phyloP scores from a whole-genome alignment of 2,329 filamentous ascomycete genomes.

The Orbilia brochopaga region DNA sequence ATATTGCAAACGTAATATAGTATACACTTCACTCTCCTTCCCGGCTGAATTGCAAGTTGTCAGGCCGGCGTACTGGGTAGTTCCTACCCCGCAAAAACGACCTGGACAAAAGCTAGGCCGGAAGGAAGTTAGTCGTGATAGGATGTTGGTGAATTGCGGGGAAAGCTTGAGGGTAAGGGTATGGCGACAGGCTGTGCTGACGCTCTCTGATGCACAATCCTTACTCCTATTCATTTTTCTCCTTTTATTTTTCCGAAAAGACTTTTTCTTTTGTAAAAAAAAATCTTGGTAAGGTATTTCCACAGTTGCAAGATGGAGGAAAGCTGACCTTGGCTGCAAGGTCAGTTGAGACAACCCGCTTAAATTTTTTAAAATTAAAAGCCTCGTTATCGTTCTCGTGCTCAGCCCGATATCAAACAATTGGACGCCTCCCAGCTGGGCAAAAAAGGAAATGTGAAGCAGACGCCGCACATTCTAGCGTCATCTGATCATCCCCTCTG shows the following conservation, averaged over 20 bases:
- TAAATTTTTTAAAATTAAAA: slow-evolving; percentile 12
- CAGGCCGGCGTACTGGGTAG: neutral
- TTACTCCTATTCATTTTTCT: neutral
- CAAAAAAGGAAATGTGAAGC: neutral
- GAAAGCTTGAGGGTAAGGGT: slow-evolving; percentile 7
- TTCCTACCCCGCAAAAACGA: neutral
- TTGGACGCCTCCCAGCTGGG: slow-evolving; percentile 17
- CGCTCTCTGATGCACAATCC: too few species aligned
- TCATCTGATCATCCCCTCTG: slow-evolving; percentile 37
- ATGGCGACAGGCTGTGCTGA: neutral
- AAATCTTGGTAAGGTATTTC: neutral
- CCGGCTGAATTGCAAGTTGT: too few species aligned
- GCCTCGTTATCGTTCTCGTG: neutral
- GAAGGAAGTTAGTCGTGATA: neutral
- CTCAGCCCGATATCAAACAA: slow-evolving; percentile 14
- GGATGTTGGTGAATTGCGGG: slow-evolving; percentile 1
- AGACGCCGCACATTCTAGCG: slow-evolving; percentile 3
- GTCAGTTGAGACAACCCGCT: slow-evolving; percentile 7
- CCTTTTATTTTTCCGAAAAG: neutral
- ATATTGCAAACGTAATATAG: too few species aligned
- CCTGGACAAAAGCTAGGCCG: neutral
- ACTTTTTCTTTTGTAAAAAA: neutral
- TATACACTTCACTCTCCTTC: too few species aligned
- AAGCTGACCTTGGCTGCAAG: neutral
- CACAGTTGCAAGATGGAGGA: neutral